Base-by-base conservation (phyloP, 1,284 basidiomycete genomes). In the Cryptococcus sp. region DNA sequence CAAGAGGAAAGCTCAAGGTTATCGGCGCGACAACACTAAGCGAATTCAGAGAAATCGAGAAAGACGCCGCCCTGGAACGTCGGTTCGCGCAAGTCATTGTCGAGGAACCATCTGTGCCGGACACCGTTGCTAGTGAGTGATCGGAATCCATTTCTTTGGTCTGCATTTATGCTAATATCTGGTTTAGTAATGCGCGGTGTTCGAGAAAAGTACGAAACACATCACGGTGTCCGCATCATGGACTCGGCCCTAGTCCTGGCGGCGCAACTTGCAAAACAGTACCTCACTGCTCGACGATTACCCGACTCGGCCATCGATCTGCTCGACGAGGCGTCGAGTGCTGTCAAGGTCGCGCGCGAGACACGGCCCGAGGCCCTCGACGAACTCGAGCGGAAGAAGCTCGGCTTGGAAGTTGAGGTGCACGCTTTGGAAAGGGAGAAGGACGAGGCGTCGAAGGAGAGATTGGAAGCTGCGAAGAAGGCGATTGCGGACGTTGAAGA, bases 31-130 rank as follows among this genome's bases (percentile, higher is more conserved):
- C 94, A 1, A 97, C 94, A 0, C 84, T 95, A 5, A 86, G 88
- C 58, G 94, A 99, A 77, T 98, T 97, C 80, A 84, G 92, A 62
- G 91, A 94, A 78, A 94, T 98, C 75, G 95, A 98, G 80, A 94
- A 91, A 62, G 93, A 94, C 68, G 87, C 91, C 20, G 95, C 95
- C 1, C 84, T 98, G 59, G 95, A 98, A 75, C 87, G 95, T 62
- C 86, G 96, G 61, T 98, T 99, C 78, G 90, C 91, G 13, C 92
- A 95, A 76, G 94, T 98, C 52, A 78, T 95, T 45, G 88, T 99
- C 65, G 91, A 93, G 71, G 95, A 99, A 74, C 95, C 95, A 0
- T 83, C 83, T 5, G 94, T 98, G 1, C 80, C 89, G 6, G 94
- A 96, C 72, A 91, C 94, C 0, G 92, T 98, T 78, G 90, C 86